Percentiles rank a stretch among this genome's conserved stretches.
phyloP scores from a whole-genome alignment of 2,329 filamentous ascomycete species.

The Verticillium dahliae region DNA sequence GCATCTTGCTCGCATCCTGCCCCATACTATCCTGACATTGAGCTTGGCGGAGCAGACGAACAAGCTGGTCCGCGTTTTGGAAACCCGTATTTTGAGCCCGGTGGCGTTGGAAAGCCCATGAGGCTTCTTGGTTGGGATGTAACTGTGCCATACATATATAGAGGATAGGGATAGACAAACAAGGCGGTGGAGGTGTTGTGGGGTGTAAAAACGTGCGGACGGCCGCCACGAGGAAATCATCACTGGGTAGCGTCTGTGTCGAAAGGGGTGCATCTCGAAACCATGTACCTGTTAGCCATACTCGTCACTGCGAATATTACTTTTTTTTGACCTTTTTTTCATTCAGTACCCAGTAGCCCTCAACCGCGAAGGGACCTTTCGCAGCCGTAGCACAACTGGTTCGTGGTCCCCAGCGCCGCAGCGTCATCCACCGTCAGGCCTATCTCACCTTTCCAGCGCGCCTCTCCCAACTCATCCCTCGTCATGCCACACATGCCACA shows the following conservation, averaged over 20 bases:
- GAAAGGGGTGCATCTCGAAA: neutral
- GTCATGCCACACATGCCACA: conserved; percentile 68
- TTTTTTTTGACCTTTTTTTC: neutral
- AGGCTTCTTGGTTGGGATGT: conserved; percentile 1
- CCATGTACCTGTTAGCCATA: neutral
- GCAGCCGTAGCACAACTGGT: conserved; percentile 66
- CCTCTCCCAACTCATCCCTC: conserved; percentile 56
- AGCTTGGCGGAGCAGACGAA: conserved; percentile 95
- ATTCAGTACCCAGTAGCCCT: neutral
- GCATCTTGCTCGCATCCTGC: conserved; percentile 87
- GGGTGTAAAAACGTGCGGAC: conserved; percentile 1
- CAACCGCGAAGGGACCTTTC: conserved; percentile 54
- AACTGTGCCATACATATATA: conserved; percentile 2
- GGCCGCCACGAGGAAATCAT: conserved; percentile 1
- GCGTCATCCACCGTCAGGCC: conserved; percentile 31
- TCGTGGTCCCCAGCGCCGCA: conserved; percentile 17
- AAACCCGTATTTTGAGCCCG: conserved; percentile 48
- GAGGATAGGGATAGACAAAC: neutral
- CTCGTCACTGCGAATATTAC: neutral
- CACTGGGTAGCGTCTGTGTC: neutral
- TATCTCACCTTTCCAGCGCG: conserved; percentile 56
- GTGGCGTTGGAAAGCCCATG: conserved; percentile 23
- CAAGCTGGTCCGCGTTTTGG: conserved; percentile 77
- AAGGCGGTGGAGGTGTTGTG: neutral
- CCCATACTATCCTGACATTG: conserved; percentile 90